Percentiles rank a stretch among this genome's conserved stretches.
These are phyloP conservation scores for Fusarium sp. DNA, from an alignment of 2,329 filamentous ascomycete species.

Conservation along the genomic window DNA sequence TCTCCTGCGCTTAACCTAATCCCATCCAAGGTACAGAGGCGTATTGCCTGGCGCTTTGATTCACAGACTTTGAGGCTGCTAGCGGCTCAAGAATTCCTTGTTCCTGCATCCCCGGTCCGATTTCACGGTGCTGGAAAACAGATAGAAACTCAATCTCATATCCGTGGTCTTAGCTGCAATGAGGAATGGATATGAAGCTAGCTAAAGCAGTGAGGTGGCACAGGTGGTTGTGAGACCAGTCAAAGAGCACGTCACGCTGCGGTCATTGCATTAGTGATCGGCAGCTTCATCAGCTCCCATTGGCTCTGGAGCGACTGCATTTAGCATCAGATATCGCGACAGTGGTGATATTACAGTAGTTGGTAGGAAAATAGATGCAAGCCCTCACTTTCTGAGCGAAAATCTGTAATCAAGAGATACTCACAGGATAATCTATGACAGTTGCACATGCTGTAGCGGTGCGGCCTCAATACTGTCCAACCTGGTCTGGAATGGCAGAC, in stretches of 20 bases:
- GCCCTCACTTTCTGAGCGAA: not conserved
- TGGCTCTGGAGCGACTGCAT: not conserved
- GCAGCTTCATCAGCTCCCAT: not conserved
- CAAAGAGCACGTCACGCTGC: conserved; percentile 1
- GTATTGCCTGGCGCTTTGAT: not conserved
- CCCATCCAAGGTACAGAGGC: not conserved
- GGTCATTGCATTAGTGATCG: conserved; percentile 8
- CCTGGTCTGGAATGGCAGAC: not conserved
- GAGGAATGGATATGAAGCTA: conserved; percentile 4
- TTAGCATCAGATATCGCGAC: not conserved
- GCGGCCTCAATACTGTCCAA: too few species aligned
- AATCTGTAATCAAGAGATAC: not conserved
- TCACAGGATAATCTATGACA: not conserved
- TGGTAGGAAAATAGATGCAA: not conserved
- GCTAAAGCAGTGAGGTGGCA: not conserved
- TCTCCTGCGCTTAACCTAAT: not conserved
- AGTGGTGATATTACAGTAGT: not conserved
- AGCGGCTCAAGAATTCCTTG: conserved; percentile 20
- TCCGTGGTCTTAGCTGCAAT: conserved; percentile 1
- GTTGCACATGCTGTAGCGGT: not conserved
- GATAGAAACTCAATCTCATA: conserved; percentile 6
- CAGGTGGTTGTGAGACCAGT: not conserved
- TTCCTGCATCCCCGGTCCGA: conserved; percentile 37
- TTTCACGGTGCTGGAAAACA: conserved; percentile 10
- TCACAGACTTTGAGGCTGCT: not conserved